Evolutionary conservation across 176 grass and related monocot species (phyloP), one percentile per base, ranked within the genome.

Genomic region (Zizania latifolia): DNA sequence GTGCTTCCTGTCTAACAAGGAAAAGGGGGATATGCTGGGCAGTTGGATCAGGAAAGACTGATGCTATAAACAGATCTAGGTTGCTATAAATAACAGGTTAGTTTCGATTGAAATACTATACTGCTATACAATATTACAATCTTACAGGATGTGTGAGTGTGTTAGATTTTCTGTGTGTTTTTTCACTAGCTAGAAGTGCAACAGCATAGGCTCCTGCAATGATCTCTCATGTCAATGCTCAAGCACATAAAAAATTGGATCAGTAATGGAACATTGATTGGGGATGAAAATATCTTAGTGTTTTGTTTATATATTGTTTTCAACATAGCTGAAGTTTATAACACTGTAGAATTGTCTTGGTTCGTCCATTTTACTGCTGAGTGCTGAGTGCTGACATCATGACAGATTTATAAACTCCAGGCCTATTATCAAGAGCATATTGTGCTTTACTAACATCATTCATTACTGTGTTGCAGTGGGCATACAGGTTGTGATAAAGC

Each of bases 401-500:
- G 58, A 15, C 19, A 68, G 14, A 35, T 65, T 58, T 70, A 57
- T 6, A 50, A 64, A 12, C 46, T 71, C 29, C 26, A 39, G 10
- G 22, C 21, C 29, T 85, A 15, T 61, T 75, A 23, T 10, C 22
- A 7, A 43, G 1, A 55, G 26, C 40, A 27, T 1, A 2, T 58
- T 54, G 1, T 81, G 33, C 36, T 58, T 43, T 81, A 59, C 37
- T 80, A 75, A 37, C 15, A 60, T 58, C 61, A 5, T 79, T 40
- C 41, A 3, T 53, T 77, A 27, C 85, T 79, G 27, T 28, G 17
- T 65, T 87, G 81, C 81, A 82, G 77, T 93, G 11, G 90, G 90
- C 40, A 93, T 97, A 81, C 87, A 84, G 67, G 88, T 97, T 70
- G 28, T 41, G 35, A 93, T 97, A 84, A 97, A 93, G 70, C 94